These are phyloP conservation scores for Saccharomycopsis selenospora DNA, from an alignment of 805 yeast species.

Conservation along the genomic window DNA sequence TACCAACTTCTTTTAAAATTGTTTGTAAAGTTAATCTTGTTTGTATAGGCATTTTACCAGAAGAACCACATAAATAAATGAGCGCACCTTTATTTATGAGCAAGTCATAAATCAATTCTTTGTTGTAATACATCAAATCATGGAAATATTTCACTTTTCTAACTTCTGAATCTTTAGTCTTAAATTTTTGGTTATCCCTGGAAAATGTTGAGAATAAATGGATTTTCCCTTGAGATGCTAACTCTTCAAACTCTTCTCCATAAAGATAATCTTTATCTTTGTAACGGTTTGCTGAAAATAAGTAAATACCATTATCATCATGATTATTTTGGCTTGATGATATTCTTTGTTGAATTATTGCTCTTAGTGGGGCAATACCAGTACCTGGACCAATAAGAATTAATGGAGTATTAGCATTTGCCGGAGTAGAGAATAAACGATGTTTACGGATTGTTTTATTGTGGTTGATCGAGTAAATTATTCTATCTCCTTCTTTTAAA, in stretches of 20 bases:
- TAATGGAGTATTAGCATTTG: slow-evolving; percentile 36
- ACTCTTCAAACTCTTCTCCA: slow-evolving; percentile 42
- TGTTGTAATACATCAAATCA: slow-evolving; percentile 51
- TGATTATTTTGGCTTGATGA: slow-evolving; percentile 14
- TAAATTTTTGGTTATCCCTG: slow-evolving; percentile 31
- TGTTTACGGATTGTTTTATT: slow-evolving; percentile 28
- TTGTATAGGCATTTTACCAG: slow-evolving; percentile 90
- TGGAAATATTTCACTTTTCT: slow-evolving; percentile 65
- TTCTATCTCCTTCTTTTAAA: slow-evolving; percentile 39
- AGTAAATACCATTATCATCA: slow-evolving; percentile 32
- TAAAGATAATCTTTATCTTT: slow-evolving; percentile 63
- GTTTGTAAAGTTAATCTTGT: slow-evolving; percentile 74
- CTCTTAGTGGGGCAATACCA: slow-evolving; percentile 89
- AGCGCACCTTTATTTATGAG: slow-evolving; percentile 49
- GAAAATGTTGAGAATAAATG: slow-evolving; percentile 41
- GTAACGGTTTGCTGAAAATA: slow-evolving; percentile 73
- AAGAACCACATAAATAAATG: slow-evolving; percentile 83
- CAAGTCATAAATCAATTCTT: slow-evolving; percentile 39
- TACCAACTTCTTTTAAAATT: slow-evolving; percentile 43
- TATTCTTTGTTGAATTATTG: slow-evolving; percentile 44
- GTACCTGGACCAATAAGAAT: slow-evolving; percentile 90
- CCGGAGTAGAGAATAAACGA: slow-evolving; percentile 8
- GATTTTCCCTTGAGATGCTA: slow-evolving; percentile 31
- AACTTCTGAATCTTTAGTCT: slow-evolving; percentile 13
- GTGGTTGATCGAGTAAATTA: slow-evolving; percentile 46